A percentile compares a stretch with the other conserved stretches of the same genome.
Evolutionary conservation across 202 grass and related monocot species (phyloP).

Genomic region (Digitaria exilis): DNA sequence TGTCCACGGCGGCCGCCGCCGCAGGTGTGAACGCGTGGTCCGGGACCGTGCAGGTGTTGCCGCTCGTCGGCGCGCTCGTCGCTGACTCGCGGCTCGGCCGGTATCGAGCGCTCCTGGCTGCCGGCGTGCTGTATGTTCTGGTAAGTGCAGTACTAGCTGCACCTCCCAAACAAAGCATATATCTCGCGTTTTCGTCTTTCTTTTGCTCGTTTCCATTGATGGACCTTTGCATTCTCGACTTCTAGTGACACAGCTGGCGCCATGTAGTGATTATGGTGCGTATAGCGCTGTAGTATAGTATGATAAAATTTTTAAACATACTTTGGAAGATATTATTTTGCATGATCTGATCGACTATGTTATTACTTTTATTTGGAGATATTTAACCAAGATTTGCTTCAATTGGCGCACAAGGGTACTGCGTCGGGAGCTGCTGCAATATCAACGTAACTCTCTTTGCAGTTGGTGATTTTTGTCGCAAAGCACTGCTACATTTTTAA

Average conservation of each 20-base stretch:
- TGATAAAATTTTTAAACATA: not conserved
- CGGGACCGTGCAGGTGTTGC: constrained; percentile 44
- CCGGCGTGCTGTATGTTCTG: constrained; percentile 57
- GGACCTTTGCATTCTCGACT: no score
- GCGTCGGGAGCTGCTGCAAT: no score
- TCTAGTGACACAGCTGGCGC: no score
- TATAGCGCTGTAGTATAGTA: not conserved
- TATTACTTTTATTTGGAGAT: not conserved
- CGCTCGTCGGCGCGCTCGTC: constrained; percentile 65
- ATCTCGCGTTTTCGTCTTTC: not conserved
- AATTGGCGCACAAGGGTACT: not conserved
- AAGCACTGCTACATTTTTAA: not conserved
- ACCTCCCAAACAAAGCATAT: not conserved
- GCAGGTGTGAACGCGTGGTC: constrained; percentile 63
- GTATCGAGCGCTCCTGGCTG: constrained; percentile 43
- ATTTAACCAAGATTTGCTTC: no score
- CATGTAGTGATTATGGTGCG: not conserved
- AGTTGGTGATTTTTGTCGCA: not conserved
- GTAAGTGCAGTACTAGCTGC: constrained; percentile 20
- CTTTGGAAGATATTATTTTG: not conserved
- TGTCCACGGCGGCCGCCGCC: constrained; percentile 56
- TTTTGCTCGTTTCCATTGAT: not conserved
- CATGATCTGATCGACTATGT: not conserved
- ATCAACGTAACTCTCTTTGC: not conserved
- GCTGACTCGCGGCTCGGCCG: constrained; percentile 70